These are phyloP conservation scores for Candida nemodendra DNA, from an alignment of 805 yeast genomes.

Conservation along the genomic window DNA sequence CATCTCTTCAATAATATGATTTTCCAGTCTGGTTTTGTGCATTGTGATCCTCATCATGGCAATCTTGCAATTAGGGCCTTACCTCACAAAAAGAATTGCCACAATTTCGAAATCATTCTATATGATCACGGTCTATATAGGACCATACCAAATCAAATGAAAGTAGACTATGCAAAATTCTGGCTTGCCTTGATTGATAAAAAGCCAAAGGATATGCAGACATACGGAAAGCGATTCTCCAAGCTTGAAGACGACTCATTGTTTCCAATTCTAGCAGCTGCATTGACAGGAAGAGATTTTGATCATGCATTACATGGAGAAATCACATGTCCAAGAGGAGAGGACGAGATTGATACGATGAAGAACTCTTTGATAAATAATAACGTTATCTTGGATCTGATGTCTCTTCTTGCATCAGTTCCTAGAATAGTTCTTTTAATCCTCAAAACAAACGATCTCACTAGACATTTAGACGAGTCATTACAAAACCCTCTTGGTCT, in stretches of 20 bases:
- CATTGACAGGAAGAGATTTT: constrained; percentile 91
- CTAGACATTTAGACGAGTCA: constrained; percentile 83
- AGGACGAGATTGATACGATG: constrained; percentile 68
- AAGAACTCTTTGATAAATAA: constrained; percentile 58
- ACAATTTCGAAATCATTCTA: constrained; percentile 85
- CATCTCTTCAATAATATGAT: constrained; percentile 95
- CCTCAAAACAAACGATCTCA: constrained; percentile 90
- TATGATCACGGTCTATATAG: constrained; percentile 96
- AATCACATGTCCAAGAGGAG: constrained; percentile 50
- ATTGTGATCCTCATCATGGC: constrained; percentile 99
- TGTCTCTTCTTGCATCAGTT: constrained; percentile 72
- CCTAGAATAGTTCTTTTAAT: constrained; percentile 86
- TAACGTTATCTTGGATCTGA: constrained; percentile 68
- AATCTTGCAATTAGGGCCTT: constrained; percentile 77
- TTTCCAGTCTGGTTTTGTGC: constrained; percentile 87
- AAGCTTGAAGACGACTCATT: constrained; percentile 73
- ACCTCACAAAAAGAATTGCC: constrained; percentile 34
- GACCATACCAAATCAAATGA: constrained; percentile 70
- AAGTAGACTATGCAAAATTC: constrained; percentile 82
- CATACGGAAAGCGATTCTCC: constrained; percentile 77
- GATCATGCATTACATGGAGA: constrained; percentile 69
- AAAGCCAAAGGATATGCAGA: constrained; percentile 62
- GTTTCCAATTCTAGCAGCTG: constrained; percentile 84
- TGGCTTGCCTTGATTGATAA: constrained; percentile 87
- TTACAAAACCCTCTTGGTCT: constrained; percentile 82